Evolutionary conservation across 306 rosid genomes (phyloP).

Genomic region (Acmispon strigosus): DNA sequence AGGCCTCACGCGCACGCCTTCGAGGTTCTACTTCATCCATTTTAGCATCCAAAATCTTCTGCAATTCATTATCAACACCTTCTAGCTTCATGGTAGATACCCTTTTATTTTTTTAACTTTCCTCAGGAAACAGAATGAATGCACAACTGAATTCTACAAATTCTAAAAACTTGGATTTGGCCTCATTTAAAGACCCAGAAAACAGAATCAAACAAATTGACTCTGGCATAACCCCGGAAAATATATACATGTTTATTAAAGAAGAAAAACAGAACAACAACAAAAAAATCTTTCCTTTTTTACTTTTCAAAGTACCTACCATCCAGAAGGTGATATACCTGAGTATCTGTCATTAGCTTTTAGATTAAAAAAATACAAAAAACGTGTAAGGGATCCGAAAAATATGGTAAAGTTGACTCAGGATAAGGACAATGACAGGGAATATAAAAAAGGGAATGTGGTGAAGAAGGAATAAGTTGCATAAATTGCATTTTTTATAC

Average conservation of each 20-base stretch:
- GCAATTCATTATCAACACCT: slow-evolving; percentile 49
- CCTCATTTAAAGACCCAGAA: not conserved
- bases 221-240: not conserved
- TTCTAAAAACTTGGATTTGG: not conserved
- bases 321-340: not conserved
- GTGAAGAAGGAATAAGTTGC: not conserved
- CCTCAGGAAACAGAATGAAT: slow-evolving; percentile 17
- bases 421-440: not conserved
- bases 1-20: slow-evolving; percentile 69
- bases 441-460: not conserved
- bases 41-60: slow-evolving; percentile 47
- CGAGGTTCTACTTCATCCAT: slow-evolving; percentile 65
- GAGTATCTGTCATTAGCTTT: not conserved
- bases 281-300: not conserved
- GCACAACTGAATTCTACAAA: slow-evolving; percentile 17
- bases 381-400: not conserved
- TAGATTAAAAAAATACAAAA: not conserved
- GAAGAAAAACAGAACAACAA: not conserved
- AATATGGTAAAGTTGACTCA: not conserved
- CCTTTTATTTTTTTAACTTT: slow-evolving; percentile 25
- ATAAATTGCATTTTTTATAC: too few species aligned
- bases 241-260: not conserved
- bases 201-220: not conserved
- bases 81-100: slow-evolving; percentile 28
- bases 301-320: slow-evolving; percentile 9